A percentile compares a stretch with the other conserved stretches of the same genome.
phyloP scores from a whole-genome alignment of 2,329 filamentous ascomycete genomes.

The Juglanconis oblonga region DNA sequence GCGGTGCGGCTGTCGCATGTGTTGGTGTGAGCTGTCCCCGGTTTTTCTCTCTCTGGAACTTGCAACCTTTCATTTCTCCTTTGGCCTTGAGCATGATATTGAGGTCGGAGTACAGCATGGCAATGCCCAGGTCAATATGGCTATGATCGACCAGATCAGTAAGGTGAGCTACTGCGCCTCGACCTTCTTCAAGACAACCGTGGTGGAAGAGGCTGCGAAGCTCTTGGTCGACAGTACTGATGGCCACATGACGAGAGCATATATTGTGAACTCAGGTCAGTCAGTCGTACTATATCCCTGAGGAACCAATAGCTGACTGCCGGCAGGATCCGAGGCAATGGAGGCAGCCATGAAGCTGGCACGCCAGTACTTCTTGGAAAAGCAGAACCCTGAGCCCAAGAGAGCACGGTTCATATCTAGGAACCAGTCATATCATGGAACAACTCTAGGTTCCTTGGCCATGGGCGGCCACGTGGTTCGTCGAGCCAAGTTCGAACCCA shows the following conservation, averaged over 20 bases:
- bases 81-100: background rate
- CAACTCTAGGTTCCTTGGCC: constrained; percentile 64
- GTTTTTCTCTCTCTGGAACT: background rate
- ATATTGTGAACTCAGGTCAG: constrained; percentile 36
- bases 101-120: constrained; percentile 29
- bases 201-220: constrained; percentile 38
- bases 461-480: constrained; percentile 61
- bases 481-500: constrained; percentile 59
- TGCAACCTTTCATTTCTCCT: background rate
- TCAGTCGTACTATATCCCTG: constrained; percentile 27
- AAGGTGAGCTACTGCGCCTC: constrained; percentile 41
- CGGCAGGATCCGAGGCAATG: constrained; percentile 57
- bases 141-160: constrained; percentile 38
- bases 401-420: constrained; percentile 67
- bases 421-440: constrained; percentile 68
- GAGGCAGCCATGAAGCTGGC: constrained; percentile 65
- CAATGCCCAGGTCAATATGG: constrained; percentile 37
- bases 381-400: constrained; percentile 48
- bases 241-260: constrained; percentile 36
- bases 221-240: constrained; percentile 34
- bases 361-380: constrained; percentile 62
- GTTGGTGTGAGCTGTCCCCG: constrained; percentile 34
- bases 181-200: constrained; percentile 37
- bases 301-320: constrained; percentile 38
- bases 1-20: constrained; percentile 45